These are phyloP conservation scores for Centaurea solstitialis DNA, from an alignment of 129 eudicot genomes.

Conservation along the genomic window DNA sequence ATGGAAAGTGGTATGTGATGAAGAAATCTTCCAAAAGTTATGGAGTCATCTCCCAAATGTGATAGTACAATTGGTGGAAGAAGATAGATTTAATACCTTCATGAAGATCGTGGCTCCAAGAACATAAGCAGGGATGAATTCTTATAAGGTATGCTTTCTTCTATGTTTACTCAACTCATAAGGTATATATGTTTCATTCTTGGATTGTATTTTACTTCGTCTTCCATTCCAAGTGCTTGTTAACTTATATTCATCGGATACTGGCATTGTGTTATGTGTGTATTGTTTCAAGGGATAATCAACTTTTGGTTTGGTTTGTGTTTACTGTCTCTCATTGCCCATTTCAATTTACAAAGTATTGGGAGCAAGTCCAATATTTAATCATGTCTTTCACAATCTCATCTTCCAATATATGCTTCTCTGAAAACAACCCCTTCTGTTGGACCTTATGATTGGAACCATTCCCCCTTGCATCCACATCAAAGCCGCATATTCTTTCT, in stretches of 20 bases:
- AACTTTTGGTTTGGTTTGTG: neutral
- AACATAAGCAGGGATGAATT: neutral
- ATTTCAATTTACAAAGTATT: no score
- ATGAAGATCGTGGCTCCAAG: conserved; percentile 8
- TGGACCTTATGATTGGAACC: no score
- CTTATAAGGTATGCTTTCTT: neutral
- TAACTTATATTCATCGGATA: no score
- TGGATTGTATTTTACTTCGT: neutral
- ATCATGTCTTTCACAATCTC: no score
- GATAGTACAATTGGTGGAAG: conserved; percentile 2
- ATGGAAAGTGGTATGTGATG: conserved; percentile 17
- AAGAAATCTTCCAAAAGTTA: neutral
- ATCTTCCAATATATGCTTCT: no score
- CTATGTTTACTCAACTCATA: neutral
- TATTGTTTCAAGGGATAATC: neutral
- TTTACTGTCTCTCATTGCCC: no score
- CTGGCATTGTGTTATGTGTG: neutral
- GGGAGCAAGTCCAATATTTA: no score
- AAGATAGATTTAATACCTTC: conserved; percentile 2
- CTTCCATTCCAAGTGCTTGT: neutral
- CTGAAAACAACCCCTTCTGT: no score
- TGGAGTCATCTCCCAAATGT: conserved; percentile 5
- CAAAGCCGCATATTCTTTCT: no score
- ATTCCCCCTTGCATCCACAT: no score
- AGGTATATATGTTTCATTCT: neutral